Conservation (phyloP, 192 early-diverging fungal genomes). For the Ambispora gerdemannii region DNA sequence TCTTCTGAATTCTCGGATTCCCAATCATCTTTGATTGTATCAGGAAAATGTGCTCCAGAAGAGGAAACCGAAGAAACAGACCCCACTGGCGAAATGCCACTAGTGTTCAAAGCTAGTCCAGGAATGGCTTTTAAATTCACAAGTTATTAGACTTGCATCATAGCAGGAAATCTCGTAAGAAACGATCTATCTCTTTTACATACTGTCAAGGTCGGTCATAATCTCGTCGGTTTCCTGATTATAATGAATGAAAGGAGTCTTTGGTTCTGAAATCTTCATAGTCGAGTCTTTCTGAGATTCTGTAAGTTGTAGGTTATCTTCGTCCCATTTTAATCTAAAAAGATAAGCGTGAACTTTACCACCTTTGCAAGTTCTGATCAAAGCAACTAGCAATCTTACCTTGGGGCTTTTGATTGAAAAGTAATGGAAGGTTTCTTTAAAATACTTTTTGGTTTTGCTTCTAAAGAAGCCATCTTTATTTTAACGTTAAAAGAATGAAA, state of each 20-base stretch:
- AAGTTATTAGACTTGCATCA: too few relatives aligned
- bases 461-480: slow-evolving; percentile 5
- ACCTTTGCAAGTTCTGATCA: background rate
- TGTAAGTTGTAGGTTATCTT: slow-evolving; percentile 85
- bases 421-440: slow-evolving; percentile 28
- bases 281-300: slow-evolving; percentile 87
- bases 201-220: slow-evolving; percentile 54
- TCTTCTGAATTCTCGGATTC: slow-evolving; percentile 56
- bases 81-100: slow-evolving; percentile 8
- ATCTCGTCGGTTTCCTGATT: slow-evolving; percentile 75
- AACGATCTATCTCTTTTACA: too few relatives aligned
- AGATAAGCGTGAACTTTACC: background rate
- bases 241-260: slow-evolving; percentile 93
- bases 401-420: slow-evolving; percentile 19
- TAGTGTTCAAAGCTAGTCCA: slow-evolving; percentile 14
- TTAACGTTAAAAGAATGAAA: too few relatives aligned
- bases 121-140: slow-evolving; percentile 21
- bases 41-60: slow-evolving; percentile 27
- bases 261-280: slow-evolving; percentile 97
- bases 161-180: too few relatives aligned
- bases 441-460: slow-evolving; percentile 26
- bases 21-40: slow-evolving; percentile 48
- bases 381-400: background rate
- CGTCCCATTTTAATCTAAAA: slow-evolving; percentile 85
- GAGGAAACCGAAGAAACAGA: slow-evolving; percentile 19